phyloP scores from a whole-genome alignment of 2,329 filamentous ascomycete species.

The Verticillium alfalfae region DNA sequence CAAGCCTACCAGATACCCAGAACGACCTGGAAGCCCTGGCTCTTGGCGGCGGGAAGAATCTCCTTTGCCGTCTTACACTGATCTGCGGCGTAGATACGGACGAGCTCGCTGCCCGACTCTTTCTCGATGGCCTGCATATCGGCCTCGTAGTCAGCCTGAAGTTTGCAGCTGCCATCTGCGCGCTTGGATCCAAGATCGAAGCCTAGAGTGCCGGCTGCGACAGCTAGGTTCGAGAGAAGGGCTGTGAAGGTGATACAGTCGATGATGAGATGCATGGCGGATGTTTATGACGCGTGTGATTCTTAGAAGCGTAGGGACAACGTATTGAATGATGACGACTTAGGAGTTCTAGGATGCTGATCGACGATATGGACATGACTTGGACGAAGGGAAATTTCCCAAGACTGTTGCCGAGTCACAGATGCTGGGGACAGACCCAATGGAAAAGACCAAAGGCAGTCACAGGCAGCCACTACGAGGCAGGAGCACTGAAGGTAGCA shows the following conservation, averaged over 20 bases:
- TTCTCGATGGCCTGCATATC: conserved; percentile 58
- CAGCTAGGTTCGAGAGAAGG: conserved; percentile 25
- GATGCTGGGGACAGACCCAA: too few relatives aligned
- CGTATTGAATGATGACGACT: too few relatives aligned
- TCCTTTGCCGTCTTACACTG: conserved; percentile 61
- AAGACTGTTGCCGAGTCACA: too few relatives aligned
- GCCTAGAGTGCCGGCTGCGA: conserved; percentile 42
- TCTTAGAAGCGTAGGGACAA: too few relatives aligned
- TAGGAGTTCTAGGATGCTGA: too few relatives aligned
- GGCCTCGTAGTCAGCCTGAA: conserved; percentile 52
- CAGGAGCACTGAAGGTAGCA: too few relatives aligned
- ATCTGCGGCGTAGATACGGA: conserved; percentile 61
- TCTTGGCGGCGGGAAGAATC: conserved; percentile 60
- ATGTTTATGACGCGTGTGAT: neutral
- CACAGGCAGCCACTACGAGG: too few relatives aligned
- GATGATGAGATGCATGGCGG: too few relatives aligned
- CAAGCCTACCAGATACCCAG: conserved; percentile 59
- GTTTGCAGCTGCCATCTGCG: conserved; percentile 56
- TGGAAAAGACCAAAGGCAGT: too few relatives aligned
- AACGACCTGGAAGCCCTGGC: conserved; percentile 61
- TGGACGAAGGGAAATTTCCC: too few relatives aligned
- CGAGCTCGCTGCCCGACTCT: conserved; percentile 44
- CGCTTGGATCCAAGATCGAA: conserved; percentile 64
- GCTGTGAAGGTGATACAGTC: conserved; percentile 9
- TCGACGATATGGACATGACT: too few relatives aligned